phyloP scores from a whole-genome alignment of 805 yeast genomes.

The Saccharomyces mikatae region DNA sequence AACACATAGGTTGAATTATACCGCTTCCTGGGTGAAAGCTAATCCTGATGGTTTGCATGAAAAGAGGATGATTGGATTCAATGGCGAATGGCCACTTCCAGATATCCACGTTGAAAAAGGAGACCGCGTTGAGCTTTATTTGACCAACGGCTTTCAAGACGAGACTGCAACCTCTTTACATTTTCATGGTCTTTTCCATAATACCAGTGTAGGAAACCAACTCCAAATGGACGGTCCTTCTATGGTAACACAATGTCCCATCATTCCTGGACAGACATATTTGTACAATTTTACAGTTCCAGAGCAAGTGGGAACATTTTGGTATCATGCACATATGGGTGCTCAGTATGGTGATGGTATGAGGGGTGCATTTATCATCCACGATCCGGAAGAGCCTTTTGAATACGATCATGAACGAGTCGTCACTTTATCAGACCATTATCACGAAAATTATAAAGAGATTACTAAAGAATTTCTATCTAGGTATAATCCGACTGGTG shows the following conservation, averaged over 20 bases:
- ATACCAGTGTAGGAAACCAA: constrained; percentile 38
- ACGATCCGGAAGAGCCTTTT: constrained; percentile 48
- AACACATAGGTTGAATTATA: constrained; percentile 50
- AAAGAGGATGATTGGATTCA: constrained; percentile 57
- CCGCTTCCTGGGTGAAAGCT: constrained; percentile 51
- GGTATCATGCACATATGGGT: constrained; percentile 80
- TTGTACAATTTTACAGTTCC: constrained; percentile 62
- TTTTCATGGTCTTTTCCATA: constrained; percentile 72
- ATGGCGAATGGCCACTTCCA: constrained; percentile 69
- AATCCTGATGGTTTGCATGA: constrained; percentile 58
- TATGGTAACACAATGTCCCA: constrained; percentile 74
- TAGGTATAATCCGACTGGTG: constrained; percentile 75
- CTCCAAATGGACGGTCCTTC: constrained; percentile 72
- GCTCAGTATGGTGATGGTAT: constrained; percentile 74
- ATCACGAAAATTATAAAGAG: constrained; percentile 45
- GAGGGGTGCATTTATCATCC: constrained; percentile 59
- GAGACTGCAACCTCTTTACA: constrained; percentile 51
- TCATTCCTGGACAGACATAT: constrained; percentile 57
- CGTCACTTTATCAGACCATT: constrained; percentile 54
- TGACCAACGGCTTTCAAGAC: constrained; percentile 53
- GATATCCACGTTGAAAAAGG: constrained; percentile 56
- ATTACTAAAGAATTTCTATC: constrained; percentile 44
- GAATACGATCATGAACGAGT: constrained; percentile 55
- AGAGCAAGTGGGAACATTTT: constrained; percentile 66
- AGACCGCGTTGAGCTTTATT: constrained; percentile 50